Conservation (phyloP, 2,329 filamentous ascomycete species). For the Akanthomyces lecanii region DNA sequence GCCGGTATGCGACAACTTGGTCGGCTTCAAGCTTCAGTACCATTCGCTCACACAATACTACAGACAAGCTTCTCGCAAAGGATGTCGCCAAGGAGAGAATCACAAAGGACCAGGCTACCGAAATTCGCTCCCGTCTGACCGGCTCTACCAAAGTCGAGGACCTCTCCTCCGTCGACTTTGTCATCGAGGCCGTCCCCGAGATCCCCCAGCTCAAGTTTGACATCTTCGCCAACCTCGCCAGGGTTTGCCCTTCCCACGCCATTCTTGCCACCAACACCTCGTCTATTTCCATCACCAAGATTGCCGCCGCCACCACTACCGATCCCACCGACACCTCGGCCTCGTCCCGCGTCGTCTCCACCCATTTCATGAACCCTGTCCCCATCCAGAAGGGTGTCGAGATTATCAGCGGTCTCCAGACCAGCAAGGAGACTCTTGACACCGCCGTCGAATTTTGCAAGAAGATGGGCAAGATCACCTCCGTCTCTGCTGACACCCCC, state of each 20-base stretch:
- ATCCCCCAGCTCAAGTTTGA: slow-evolving; percentile 81
- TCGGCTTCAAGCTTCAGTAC: neutral
- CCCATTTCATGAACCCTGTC: slow-evolving; percentile 99
- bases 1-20: slow-evolving; percentile 56
- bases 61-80: slow-evolving; percentile 89
- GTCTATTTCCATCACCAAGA: slow-evolving; percentile 96
- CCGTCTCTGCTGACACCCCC: slow-evolving; percentile 81
- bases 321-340: slow-evolving; percentile 76
- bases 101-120: slow-evolving; percentile 74
- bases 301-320: slow-evolving; percentile 78
- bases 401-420: slow-evolving; percentile 93
- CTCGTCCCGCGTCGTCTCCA: slow-evolving; percentile 84
- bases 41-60: neutral
- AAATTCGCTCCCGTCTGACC: slow-evolving; percentile 64
- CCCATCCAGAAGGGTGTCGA: slow-evolving; percentile 96
- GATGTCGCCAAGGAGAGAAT: slow-evolving; percentile 86
- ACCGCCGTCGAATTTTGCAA: slow-evolving; percentile 82
- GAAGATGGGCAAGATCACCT: slow-evolving; percentile 89
- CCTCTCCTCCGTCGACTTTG: slow-evolving; percentile 83
- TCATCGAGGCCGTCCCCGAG: slow-evolving; percentile 96
- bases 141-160: slow-evolving; percentile 70
- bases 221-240: slow-evolving; percentile 79
- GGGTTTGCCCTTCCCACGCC: slow-evolving; percentile 76
- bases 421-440: slow-evolving; percentile 73
- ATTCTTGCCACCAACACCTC: slow-evolving; percentile 97